phyloP scores from a whole-genome alignment of 495 filamentous ascomycete species.

The Apodospora peruviana region DNA sequence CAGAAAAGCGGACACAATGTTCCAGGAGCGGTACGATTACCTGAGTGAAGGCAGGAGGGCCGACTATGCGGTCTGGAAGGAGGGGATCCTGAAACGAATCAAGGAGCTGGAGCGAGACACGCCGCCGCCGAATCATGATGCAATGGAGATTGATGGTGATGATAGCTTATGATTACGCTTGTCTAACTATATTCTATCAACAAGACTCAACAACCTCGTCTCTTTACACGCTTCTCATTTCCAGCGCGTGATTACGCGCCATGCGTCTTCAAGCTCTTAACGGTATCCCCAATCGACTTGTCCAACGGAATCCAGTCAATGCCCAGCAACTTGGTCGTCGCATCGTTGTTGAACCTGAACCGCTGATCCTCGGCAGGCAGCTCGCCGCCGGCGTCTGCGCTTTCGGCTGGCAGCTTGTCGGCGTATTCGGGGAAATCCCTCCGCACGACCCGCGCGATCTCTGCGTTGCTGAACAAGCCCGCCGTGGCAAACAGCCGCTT shows the following conservation, averaged over 20 bases:
- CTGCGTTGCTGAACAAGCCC: constrained; percentile 41
- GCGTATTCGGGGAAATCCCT: constrained; percentile 47
- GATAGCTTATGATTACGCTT: no score
- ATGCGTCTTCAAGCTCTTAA: constrained; percentile 45
- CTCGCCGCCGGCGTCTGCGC: constrained; percentile 25
- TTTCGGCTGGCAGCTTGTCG: constrained; percentile 37
- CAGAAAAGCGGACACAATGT: constrained; percentile 65
- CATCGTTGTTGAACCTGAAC: constrained; percentile 48
- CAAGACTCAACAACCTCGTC: no score
- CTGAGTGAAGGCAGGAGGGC: constrained; percentile 62
- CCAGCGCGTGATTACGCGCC: constrained; percentile 20
- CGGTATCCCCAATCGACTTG: constrained; percentile 50
- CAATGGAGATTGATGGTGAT: constrained; percentile 21
- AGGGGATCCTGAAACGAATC: constrained; percentile 53
- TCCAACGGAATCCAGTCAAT: constrained; percentile 54
- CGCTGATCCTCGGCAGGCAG: constrained; percentile 25
- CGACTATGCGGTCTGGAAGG: constrained; percentile 71
- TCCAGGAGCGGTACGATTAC: constrained; percentile 78
- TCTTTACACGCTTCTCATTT: no score
- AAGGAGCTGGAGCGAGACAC: constrained; percentile 38
- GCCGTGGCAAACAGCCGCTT: constrained; percentile 50
- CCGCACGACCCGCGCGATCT: constrained; percentile 42
- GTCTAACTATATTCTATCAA: no score
- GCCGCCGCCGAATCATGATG: constrained; percentile 4
- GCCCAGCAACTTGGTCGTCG: constrained; percentile 47